Conservation (phyloP, 306 rosid species). For the Lagenaria siceraria region DNA sequence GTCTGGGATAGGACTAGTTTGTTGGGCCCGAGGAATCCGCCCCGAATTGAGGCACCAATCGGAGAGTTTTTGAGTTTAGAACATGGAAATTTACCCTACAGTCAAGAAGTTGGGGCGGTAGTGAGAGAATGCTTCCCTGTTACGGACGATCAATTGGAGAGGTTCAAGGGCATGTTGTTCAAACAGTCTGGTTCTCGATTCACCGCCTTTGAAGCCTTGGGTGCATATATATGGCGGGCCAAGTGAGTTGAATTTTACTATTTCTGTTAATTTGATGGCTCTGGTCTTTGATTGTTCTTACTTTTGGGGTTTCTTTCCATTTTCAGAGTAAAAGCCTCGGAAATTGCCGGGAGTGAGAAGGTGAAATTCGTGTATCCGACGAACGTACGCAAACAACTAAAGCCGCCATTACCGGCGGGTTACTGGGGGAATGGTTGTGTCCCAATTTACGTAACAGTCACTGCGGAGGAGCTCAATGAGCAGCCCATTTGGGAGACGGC, state of each 20-base stretch:
- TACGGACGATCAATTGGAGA: slow-evolving; percentile 38
- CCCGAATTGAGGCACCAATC: slow-evolving; percentile 28
- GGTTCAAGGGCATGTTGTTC: slow-evolving; percentile 27
- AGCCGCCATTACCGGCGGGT: slow-evolving; percentile 44
- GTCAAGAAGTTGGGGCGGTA: slow-evolving; percentile 21
- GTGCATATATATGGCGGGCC: slow-evolving; percentile 84
- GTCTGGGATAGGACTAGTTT: slow-evolving; percentile 41
- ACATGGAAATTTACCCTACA: slow-evolving; percentile 28
- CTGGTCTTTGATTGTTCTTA: neutral
- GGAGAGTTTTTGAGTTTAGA: slow-evolving; percentile 41
- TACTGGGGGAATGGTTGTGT: slow-evolving; percentile 90
- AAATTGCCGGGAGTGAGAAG: slow-evolving; percentile 27
- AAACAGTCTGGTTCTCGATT: slow-evolving; percentile 43
- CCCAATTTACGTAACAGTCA: slow-evolving; percentile 50
- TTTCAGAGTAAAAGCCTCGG: slow-evolving; percentile 38
- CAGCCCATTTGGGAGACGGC: slow-evolving; percentile 67
- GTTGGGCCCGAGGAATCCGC: slow-evolving; percentile 42
- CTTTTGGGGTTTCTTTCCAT: neutral
- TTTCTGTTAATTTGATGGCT: neutral
- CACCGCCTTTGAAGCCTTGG: slow-evolving; percentile 77
- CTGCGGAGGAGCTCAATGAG: slow-evolving; percentile 33
- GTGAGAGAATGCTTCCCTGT: slow-evolving; percentile 45
- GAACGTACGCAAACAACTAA: slow-evolving; percentile 40
- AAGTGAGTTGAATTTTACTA: slow-evolving; percentile 37
- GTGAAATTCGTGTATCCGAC: slow-evolving; percentile 66